phyloP scores from a whole-genome alignment of 129 eudicot species.

The Erigeron canadensis region DNA sequence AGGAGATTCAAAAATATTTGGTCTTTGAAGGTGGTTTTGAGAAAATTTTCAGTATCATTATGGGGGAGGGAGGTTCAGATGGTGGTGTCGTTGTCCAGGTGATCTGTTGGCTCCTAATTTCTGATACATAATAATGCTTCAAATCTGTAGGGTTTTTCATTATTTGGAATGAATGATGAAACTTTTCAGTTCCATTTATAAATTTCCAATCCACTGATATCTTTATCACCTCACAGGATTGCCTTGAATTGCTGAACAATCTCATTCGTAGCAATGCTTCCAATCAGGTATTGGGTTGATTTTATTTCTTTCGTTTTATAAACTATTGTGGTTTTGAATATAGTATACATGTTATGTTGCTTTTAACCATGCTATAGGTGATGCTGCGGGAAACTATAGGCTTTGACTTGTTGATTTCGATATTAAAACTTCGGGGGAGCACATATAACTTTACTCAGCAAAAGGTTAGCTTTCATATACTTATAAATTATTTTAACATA shows the following conservation, averaged over 20 bases:
- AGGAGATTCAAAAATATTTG: slow-evolving; percentile 89
- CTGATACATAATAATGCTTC: neutral
- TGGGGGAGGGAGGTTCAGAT: slow-evolving; percentile 94
- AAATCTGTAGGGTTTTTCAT: neutral
- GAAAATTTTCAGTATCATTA: slow-evolving; percentile 81
- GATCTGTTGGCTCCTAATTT: neutral
- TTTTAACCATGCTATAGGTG: slow-evolving; percentile 44
- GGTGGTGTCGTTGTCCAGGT: slow-evolving; percentile 99
- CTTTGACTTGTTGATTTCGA: slow-evolving; percentile 74
- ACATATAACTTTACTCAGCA: slow-evolving; percentile 79
- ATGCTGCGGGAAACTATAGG: slow-evolving; percentile 89
- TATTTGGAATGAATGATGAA: slow-evolving; percentile 4
- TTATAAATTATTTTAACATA: slow-evolving; percentile 11
- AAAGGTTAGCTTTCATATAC: slow-evolving; percentile 59
- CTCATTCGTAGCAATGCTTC: slow-evolving; percentile 73
- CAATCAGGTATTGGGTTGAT: slow-evolving; percentile 59
- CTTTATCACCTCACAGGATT: slow-evolving; percentile 53
- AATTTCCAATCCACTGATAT: slow-evolving; percentile 9
- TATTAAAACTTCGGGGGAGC: slow-evolving; percentile 77
- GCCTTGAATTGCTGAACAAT: slow-evolving; percentile 86
- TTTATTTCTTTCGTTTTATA: neutral
- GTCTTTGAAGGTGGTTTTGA: slow-evolving; percentile 98
- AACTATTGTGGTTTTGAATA: neutral
- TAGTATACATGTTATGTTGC: slow-evolving; percentile 8
- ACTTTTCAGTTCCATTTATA: neutral